Evolutionary conservation across 2,329 filamentous ascomycete genomes (phyloP).

Genomic region (Apiospora rasikravindrae): DNA sequence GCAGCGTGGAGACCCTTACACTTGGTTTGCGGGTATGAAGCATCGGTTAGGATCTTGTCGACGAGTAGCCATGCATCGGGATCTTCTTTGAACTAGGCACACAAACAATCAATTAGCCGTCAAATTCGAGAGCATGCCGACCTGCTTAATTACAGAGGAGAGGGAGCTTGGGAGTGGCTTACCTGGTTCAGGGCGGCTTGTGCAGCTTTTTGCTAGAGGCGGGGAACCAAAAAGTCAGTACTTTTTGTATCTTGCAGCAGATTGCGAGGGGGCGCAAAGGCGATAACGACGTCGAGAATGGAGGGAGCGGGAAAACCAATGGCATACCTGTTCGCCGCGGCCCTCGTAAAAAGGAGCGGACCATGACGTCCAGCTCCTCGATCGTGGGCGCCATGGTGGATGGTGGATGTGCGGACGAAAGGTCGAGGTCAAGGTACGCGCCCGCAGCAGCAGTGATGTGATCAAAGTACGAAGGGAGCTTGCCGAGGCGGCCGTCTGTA

Average conservation of each 20-base stretch:
- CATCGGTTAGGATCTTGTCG: constrained; percentile 93
- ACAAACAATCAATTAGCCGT: constrained; percentile 33
- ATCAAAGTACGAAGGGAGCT: constrained; percentile 14
- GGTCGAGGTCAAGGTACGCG: constrained; percentile 18
- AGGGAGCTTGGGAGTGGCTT: constrained; percentile 40
- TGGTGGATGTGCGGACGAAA: constrained; percentile 31
- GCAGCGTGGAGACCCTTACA: constrained; percentile 60
- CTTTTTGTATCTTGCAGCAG: constrained; percentile 22
- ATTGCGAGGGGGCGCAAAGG: constrained; percentile 26
- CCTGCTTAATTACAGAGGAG: background rate
- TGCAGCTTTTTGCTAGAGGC: constrained; percentile 87
- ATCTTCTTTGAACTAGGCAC: constrained; percentile 91
- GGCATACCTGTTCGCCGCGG: constrained; percentile 84
- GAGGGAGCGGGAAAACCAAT: constrained; percentile 17
- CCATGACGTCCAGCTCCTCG: constrained; percentile 93
- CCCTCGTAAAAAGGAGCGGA: constrained; percentile 99
- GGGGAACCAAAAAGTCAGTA: constrained; percentile 45
- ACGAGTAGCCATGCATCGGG: constrained; percentile 97
- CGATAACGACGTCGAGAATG: constrained; percentile 23
- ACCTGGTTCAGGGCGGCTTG: constrained; percentile 93
- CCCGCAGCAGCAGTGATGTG: constrained; percentile 11
- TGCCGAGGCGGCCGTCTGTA: constrained; percentile 18
- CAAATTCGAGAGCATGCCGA: constrained; percentile 14
- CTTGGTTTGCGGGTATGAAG: constrained; percentile 94
- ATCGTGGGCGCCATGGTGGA: constrained; percentile 73